Conservation (phyloP, 495 filamentous ascomycete species). For the Pseudomonodictys pantanalensis region DNA sequence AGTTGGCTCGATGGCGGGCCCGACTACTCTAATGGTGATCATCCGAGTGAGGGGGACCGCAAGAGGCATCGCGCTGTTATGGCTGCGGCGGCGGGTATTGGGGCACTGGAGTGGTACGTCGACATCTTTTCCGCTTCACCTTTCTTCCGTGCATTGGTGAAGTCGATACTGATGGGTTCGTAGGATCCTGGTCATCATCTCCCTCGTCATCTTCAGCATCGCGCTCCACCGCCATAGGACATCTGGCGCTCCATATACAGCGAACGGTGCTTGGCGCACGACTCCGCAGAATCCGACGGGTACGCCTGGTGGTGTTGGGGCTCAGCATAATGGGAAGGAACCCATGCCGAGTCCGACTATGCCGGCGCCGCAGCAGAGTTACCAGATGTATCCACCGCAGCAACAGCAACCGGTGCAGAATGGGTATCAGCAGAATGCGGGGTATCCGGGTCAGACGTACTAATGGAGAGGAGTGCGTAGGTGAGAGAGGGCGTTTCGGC, state of each 20-base stretch:
- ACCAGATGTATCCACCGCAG: constrained; percentile 5
- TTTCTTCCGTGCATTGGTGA: no score
- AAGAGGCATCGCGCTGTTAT: constrained; percentile 5
- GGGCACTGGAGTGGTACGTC: constrained; percentile 2
- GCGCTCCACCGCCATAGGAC: constrained; percentile 11
- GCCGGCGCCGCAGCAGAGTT: constrained; percentile 59
- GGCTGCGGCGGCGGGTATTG: constrained; percentile 11
- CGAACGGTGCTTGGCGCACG: neutral
- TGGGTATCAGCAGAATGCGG: no score
- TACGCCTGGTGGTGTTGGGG: neutral
- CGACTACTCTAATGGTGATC: no score
- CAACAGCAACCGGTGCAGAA: neutral
- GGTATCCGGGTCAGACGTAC: no score
- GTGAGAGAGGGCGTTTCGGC: no score
- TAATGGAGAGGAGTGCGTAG: no score
- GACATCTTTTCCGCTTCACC: no score
- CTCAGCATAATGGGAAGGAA: constrained; percentile 56
- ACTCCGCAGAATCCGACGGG: constrained; percentile 3
- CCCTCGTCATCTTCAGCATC: constrained; percentile 6
- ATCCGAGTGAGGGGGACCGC: neutral
- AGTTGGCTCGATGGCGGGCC: no score
- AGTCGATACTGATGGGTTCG: neutral
- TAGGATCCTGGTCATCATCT: constrained; percentile 1
- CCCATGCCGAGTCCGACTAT: constrained; percentile 65
- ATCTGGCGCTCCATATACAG: constrained; percentile 11